Evolutionary conservation across 495 filamentous ascomycete species (phyloP).

Genomic region (Penicillium atrosanguineum): DNA sequence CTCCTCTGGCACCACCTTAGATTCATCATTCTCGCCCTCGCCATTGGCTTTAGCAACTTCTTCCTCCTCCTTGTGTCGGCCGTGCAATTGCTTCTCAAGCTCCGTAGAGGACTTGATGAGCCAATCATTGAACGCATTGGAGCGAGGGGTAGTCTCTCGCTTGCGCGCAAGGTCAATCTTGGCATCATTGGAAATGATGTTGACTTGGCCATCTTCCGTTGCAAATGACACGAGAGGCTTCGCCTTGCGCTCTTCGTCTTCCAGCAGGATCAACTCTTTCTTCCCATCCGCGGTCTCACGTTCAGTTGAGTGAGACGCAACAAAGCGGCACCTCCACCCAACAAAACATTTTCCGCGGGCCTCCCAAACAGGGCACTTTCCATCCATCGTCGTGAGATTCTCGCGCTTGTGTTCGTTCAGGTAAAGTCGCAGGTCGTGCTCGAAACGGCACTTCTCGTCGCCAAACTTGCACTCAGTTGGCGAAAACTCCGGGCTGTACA

Average conservation of each 20-base stretch:
- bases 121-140: constrained; percentile 75
- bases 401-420: constrained; percentile 76
- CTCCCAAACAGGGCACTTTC: constrained; percentile 78
- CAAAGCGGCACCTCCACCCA: constrained; percentile 93
- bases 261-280: constrained; percentile 73
- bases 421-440: constrained; percentile 83
- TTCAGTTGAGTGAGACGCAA: constrained; percentile 76
- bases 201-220: constrained; percentile 66
- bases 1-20: constrained; percentile 12
- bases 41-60: constrained; percentile 4
- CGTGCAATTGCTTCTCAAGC: constrained; percentile 47
- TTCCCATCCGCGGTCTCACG: constrained; percentile 69
- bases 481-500: constrained; percentile 68
- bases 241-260: constrained; percentile 49
- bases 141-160: constrained; percentile 61
- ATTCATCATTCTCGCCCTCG: not conserved
- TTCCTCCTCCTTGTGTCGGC: constrained; percentile 19
- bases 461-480: constrained; percentile 70
- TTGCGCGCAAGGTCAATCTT: constrained; percentile 72
- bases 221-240: constrained; percentile 30
- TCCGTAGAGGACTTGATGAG: constrained; percentile 59
- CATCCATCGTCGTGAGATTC: constrained; percentile 70
- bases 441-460: constrained; percentile 64
- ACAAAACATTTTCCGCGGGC: constrained; percentile 68
- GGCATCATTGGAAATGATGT: constrained; percentile 60